Evolutionary conservation across 768 basidiomycete genomes (phyloP).

Genomic region (Tylopilus rubrobrunneus): DNA sequence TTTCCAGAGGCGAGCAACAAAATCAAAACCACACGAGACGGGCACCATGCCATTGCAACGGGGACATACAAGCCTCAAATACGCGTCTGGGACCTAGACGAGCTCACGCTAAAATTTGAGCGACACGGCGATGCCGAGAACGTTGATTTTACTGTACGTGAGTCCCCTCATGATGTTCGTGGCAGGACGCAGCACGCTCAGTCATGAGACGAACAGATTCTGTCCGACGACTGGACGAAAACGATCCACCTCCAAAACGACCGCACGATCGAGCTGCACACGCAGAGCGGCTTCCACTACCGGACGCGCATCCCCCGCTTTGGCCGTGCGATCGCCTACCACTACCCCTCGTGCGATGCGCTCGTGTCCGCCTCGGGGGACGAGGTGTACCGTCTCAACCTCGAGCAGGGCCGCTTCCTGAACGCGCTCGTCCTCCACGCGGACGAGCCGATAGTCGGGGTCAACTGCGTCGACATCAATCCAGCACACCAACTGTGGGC

Average conservation of each 20-base stretch:
- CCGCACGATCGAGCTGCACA: constrained; percentile 92
- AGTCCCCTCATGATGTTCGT: constrained; percentile 28
- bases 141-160: constrained; percentile 94
- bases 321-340: constrained; percentile 89
- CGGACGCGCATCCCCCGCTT: constrained; percentile 92
- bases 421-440: constrained; percentile 64
- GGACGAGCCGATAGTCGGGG: constrained; percentile 65
- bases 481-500: constrained; percentile 86
- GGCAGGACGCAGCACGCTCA: background rate
- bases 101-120: constrained; percentile 92
- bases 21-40: constrained; percentile 87
- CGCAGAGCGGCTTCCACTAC: constrained; percentile 90
- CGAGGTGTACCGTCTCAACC: constrained; percentile 90
- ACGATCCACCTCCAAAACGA: constrained; percentile 95
- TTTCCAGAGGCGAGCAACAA: constrained; percentile 96
- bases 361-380: constrained; percentile 79
- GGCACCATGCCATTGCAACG: constrained; percentile 88
- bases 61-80: constrained; percentile 99
- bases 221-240: constrained; percentile 99
- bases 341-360: constrained; percentile 90
- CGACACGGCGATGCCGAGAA: constrained; percentile 95
- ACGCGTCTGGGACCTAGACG: constrained; percentile 91
- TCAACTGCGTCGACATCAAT: constrained; percentile 91
- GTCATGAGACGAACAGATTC: constrained; percentile 48
- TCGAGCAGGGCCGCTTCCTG: constrained; percentile 93